phyloP scores from a whole-genome alignment of 2,329 filamentous ascomycete genomes.

The Cladophialophora immunda region DNA sequence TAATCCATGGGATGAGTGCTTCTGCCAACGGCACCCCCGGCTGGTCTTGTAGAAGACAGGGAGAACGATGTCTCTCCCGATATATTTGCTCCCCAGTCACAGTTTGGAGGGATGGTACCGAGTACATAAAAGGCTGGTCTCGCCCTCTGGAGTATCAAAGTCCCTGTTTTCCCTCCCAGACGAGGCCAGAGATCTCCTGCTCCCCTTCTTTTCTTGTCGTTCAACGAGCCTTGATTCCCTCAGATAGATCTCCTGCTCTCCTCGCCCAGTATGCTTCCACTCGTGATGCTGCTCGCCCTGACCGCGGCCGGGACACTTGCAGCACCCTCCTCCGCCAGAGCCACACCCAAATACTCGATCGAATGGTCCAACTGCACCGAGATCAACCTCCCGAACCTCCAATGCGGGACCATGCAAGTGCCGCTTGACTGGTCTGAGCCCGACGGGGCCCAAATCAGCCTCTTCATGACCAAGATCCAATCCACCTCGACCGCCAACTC shows the following conservation, averaged over 20 bases:
- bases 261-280: background rate
- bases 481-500: constrained; percentile 38
- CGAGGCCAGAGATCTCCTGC: background rate
- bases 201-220: background rate
- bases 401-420: constrained; percentile 38
- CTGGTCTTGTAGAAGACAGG: background rate
- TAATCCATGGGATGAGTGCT: too few relatives aligned
- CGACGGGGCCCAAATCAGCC: constrained; percentile 42
- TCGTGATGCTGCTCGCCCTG: background rate
- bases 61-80: background rate
- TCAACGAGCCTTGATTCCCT: background rate
- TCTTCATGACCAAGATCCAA: constrained; percentile 43
- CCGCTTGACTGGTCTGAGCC: constrained; percentile 47
- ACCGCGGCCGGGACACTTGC: background rate
- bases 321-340: background rate
- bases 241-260: background rate
- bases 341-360: constrained; percentile 19
- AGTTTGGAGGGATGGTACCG: background rate
- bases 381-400: constrained; percentile 13
- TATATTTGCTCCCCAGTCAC: background rate
- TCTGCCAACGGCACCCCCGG: too few relatives aligned
- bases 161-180: background rate
- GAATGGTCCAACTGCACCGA: constrained; percentile 19
- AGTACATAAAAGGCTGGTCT: background rate
- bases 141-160: background rate